These are phyloP conservation scores for Immersiporthe knoxdaviesiana DNA, from an alignment of 2,329 filamentous ascomycete genomes.

Conservation along the genomic window DNA sequence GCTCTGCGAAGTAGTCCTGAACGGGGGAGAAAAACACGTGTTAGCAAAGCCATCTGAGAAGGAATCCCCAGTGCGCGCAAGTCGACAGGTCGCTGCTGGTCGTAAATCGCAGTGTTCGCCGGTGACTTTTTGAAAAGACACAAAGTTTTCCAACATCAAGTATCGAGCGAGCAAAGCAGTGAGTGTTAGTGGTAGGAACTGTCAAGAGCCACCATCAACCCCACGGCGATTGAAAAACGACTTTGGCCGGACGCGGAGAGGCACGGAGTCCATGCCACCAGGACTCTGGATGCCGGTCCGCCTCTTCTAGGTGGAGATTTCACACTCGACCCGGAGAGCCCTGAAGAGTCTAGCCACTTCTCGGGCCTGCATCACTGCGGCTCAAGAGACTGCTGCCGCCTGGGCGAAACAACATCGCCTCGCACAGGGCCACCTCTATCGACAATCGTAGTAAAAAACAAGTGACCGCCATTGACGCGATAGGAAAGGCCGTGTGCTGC, in stretches of 20 bases:
- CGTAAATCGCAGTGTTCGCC: slow-evolving; percentile 23
- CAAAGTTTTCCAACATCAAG: slow-evolving; percentile 30
- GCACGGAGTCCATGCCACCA: slow-evolving; percentile 30
- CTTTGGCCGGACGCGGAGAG: slow-evolving; percentile 28
- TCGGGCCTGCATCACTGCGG: slow-evolving; percentile 3
- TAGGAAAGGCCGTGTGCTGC: slow-evolving; percentile 7
- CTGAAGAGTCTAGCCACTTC: not conserved
- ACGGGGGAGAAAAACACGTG: slow-evolving; percentile 60
- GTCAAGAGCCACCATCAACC: slow-evolving; percentile 18
- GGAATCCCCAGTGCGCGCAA: slow-evolving; percentile 37
- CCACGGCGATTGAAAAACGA: slow-evolving; percentile 33
- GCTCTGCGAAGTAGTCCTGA: slow-evolving; percentile 81
- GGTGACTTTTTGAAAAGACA: slow-evolving; percentile 26
- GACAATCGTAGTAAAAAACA: slow-evolving; percentile 6
- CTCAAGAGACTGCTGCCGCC: slow-evolving; percentile 4
- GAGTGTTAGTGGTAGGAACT: slow-evolving; percentile 35
- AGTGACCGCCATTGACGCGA: slow-evolving; percentile 3
- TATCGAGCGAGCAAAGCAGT: slow-evolving; percentile 42
- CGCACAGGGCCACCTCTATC: slow-evolving; percentile 9
- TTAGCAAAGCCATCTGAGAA: slow-evolving; percentile 68
- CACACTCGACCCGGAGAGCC: slow-evolving; percentile 1
- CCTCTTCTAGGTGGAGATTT: slow-evolving; percentile 7
- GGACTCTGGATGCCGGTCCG: slow-evolving; percentile 10
- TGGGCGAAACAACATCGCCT: not conserved
- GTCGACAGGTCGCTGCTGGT: slow-evolving; percentile 16